Conservation (phyloP, 2,329 filamentous ascomycete species). For the Epichloe typhina region DNA sequence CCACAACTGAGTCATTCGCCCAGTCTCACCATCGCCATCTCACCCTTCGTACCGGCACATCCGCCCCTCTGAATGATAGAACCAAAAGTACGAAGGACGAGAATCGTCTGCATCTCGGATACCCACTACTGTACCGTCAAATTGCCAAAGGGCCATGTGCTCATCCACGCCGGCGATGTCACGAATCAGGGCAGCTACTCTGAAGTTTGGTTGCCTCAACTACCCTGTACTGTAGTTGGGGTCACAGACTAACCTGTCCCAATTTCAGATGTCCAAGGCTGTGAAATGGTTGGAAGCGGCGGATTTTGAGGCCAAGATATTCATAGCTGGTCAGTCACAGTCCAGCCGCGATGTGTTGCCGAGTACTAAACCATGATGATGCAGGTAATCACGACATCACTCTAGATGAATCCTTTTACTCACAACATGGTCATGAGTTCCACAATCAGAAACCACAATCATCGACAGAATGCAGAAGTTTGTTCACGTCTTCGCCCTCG, state of each 20-base stretch:
- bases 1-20: not conserved
- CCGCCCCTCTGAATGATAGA: slow-evolving; percentile 5
- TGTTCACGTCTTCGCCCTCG: slow-evolving; percentile 39
- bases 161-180: slow-evolving; percentile 65
- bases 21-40: not conserved
- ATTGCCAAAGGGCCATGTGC: slow-evolving; percentile 57
- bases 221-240: not conserved
- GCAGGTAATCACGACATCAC: slow-evolving; percentile 65
- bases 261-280: slow-evolving; percentile 39
- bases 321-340: slow-evolving; percentile 46
- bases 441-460: slow-evolving; percentile 45
- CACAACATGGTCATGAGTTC: slow-evolving; percentile 36
- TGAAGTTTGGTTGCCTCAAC: slow-evolving; percentile 25
- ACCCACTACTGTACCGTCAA: slow-evolving; percentile 56
- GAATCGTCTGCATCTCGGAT: slow-evolving; percentile 65
- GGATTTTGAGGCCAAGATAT: slow-evolving; percentile 56
- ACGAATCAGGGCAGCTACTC: slow-evolving; percentile 56
- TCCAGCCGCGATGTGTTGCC: not conserved
- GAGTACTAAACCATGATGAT: not conserved
- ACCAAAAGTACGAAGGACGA: slow-evolving; percentile 30
- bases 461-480: slow-evolving; percentile 35
- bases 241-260: not conserved
- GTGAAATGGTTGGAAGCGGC: slow-evolving; percentile 54
- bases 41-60: not conserved
- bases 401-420: slow-evolving; percentile 51